Evolutionary conservation across 257 asterid genomes (phyloP), one percentile per base, ranked within the genome.

Genomic region (Buddleja alternifolia): DNA sequence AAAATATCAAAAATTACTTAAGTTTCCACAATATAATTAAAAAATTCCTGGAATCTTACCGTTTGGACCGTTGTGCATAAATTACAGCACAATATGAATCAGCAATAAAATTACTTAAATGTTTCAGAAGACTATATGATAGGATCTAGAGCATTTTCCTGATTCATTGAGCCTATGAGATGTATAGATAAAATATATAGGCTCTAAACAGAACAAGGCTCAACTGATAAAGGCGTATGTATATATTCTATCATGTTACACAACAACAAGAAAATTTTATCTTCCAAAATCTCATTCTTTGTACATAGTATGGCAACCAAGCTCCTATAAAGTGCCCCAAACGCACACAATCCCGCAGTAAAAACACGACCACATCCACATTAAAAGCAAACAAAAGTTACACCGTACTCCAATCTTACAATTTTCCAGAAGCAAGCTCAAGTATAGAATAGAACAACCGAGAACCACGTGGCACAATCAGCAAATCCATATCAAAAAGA

Each of bases 1-100:
- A 44, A 53, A 51, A 15, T 60, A 40, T 19, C 20, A 62, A 45
- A 53, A 73, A 57, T 65, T 34, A 57, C 56, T 25, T 69, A 7
- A 56, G 37, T 12, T 48, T 40, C 39, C 41, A 23, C 5, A 17
- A 21, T 55, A 46, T 23, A 21, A 48, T 5, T 10, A 67, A 39
- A 63, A 44, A 59, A 12, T 36, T 63, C 9, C 17, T 56, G 7
- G 25, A 42, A 69, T 15, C 46, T 39, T 53, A 4, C 12, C 32
- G 32, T 62, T 40, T 7, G 15, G 57, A 79, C 60, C 15, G 34
- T 19, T 44, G 21, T 17, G 16, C 24, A 7, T 12, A 44, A 9
- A 19, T 44, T 29, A 37, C 16, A 23, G 9, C n/a, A 36, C 48
- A 10, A 17, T 8, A 41, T n/a, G 6, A 10, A 19, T 55, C 3